A percentile compares a stretch with the other conserved stretches of the same genome.
Conservation (phyloP, 2,329 filamentous ascomycete species). For the Fonsecaea pedrosoi region DNA sequence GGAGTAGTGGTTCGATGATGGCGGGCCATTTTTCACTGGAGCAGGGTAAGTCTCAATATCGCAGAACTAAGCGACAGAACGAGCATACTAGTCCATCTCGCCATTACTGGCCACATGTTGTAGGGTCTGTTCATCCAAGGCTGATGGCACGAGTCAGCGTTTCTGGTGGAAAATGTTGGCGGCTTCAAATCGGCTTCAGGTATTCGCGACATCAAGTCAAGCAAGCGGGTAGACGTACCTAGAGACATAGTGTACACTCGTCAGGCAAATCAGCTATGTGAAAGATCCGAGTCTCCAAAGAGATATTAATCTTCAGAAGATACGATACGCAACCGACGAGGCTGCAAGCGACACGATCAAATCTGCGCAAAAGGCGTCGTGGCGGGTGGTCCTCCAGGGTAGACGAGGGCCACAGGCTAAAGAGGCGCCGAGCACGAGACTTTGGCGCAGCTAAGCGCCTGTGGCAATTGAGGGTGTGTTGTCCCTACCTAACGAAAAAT, state of each 20-base stretch:
- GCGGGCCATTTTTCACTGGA: slow-evolving; percentile 72
- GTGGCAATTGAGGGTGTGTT: neutral
- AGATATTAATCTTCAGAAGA: neutral
- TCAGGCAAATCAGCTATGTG: neutral
- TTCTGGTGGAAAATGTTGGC: neutral
- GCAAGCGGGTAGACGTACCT: slow-evolving; percentile 12
- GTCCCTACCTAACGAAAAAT: neutral
- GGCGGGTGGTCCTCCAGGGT: slow-evolving; percentile 3
- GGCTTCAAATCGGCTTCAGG: neutral
- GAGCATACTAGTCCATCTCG: slow-evolving; percentile 63
- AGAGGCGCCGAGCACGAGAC: slow-evolving; percentile 2
- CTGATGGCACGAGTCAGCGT: slow-evolving; percentile 18
- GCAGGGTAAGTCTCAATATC: slow-evolving; percentile 43
- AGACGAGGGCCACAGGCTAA: neutral
- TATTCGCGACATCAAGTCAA: neutral
- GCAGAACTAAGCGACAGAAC: slow-evolving; percentile 17
- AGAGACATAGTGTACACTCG: slow-evolving; percentile 20
- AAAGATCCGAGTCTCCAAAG: neutral
- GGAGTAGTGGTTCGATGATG: slow-evolving; percentile 69
- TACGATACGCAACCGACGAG: neutral
- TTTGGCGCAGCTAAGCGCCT: slow-evolving; percentile 7
- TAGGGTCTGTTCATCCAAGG: slow-evolving; percentile 59
- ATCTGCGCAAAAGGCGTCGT: neutral
- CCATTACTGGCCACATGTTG: slow-evolving; percentile 64
- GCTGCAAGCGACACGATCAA: slow-evolving; percentile 5